phyloP scores from a whole-genome alignment of 768 basidiomycete genomes.

The Tricholoma saponaceum region DNA sequence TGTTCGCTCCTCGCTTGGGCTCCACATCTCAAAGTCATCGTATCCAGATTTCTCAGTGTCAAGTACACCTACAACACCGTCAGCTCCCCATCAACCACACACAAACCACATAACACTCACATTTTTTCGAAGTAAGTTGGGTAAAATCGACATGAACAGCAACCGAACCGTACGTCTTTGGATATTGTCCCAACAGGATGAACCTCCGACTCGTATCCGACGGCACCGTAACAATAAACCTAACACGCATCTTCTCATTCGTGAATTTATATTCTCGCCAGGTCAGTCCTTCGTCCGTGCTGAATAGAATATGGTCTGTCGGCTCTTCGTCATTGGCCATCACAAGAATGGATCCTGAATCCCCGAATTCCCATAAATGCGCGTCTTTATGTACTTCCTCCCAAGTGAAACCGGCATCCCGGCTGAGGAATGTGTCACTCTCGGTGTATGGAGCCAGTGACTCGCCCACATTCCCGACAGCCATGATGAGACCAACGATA shows the following conservation, averaged over 20 bases:
- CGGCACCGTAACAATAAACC: constrained; percentile 81
- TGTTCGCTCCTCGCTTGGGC: constrained; percentile 66
- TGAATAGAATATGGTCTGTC: constrained; percentile 85
- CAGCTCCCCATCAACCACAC: background rate
- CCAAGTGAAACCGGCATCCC: constrained; percentile 97
- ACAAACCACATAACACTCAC: constrained; percentile 41
- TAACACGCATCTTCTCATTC: constrained; percentile 65
- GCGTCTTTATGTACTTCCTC: constrained; percentile 98
- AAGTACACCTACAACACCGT: constrained; percentile 67
- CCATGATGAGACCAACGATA: constrained; percentile 90
- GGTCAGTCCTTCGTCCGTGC: constrained; percentile 79
- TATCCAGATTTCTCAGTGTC: constrained; percentile 65
- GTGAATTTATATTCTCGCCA: constrained; percentile 90
- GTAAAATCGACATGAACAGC: constrained; percentile 90
- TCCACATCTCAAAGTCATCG: constrained; percentile 98
- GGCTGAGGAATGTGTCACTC: constrained; percentile 92
- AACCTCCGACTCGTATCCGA: constrained; percentile 89
- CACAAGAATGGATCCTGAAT: constrained; percentile 90
- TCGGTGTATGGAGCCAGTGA: constrained; percentile 75
- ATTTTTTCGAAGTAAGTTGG: constrained; percentile 66
- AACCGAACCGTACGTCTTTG: constrained; percentile 46
- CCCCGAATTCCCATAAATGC: constrained; percentile 96
- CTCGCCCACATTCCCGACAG: constrained; percentile 94
- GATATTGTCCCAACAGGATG: constrained; percentile 70
- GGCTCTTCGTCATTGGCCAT: constrained; percentile 95